Evolutionary conservation across 441 rosid genomes (phyloP).

Genomic region (Populus hybrid): DNA sequence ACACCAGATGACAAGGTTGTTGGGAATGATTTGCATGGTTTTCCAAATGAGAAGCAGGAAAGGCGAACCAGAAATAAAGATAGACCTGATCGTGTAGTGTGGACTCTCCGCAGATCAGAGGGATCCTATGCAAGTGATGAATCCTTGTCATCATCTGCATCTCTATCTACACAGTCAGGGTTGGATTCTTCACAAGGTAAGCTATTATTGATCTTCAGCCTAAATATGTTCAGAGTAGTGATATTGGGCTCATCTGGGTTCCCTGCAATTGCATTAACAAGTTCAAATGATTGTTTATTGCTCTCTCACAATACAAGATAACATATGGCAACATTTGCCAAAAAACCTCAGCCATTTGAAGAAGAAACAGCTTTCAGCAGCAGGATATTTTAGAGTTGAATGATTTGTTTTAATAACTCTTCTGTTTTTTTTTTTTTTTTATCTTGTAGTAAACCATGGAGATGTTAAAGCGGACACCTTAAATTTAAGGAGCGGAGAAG

Average conservation of each 20-base stretch:
- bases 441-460: conserved; percentile 28
- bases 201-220: not conserved
- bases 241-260: not conserved
- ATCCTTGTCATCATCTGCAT: conserved; percentile 39
- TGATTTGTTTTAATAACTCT: not conserved
- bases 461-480: conserved; percentile 30
- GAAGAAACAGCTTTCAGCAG: not conserved
- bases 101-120: conserved; percentile 65
- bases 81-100: conserved; percentile 60
- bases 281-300: not conserved
- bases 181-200: conserved; percentile 55
- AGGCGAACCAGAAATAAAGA: conserved; percentile 61
- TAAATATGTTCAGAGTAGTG: not conserved
- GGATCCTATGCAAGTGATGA: conserved; percentile 61
- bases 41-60: conserved; percentile 46
- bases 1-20: conserved; percentile 40
- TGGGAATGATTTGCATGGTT: conserved; percentile 39
- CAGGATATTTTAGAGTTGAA: not conserved
- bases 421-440: not conserved
- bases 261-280: not conserved
- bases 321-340: not conserved
- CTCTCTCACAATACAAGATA: not conserved
- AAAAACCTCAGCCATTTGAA: not conserved
- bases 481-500: conserved; percentile 30
- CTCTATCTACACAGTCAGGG: conserved; percentile 35